A percentile compares a stretch with the other conserved stretches of the same genome.
These are phyloP conservation scores for Aspergillus proliferans DNA, from an alignment of 2,329 filamentous ascomycete genomes.

Conservation along the genomic window DNA sequence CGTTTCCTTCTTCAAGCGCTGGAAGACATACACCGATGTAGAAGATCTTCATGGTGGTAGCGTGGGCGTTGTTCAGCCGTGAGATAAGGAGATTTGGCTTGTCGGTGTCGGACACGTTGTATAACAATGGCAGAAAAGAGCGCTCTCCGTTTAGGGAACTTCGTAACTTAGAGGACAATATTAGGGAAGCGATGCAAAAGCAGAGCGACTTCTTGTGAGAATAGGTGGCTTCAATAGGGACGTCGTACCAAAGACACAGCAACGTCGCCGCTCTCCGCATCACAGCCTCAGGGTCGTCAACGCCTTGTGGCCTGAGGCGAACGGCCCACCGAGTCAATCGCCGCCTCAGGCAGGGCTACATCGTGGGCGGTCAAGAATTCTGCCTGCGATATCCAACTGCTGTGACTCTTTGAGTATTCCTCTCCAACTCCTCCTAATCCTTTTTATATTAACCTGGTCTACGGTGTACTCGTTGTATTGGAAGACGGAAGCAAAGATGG, in stretches of 20 bases:
- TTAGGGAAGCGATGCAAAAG: not conserved
- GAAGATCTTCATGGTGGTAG: conserved; percentile 69
- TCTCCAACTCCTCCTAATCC: not conserved
- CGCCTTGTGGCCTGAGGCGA: not conserved
- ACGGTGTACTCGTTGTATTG: too few relatives aligned
- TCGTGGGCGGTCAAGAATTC: not conserved
- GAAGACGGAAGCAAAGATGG: not conserved
- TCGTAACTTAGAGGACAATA: not conserved
- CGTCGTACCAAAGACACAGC: not conserved
- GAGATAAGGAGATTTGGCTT: not conserved
- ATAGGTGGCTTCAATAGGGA: not conserved
- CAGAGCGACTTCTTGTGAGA: not conserved
- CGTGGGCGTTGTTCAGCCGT: not conserved
- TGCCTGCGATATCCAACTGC: not conserved
- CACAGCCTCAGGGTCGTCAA: not conserved
- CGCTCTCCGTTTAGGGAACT: not conserved
- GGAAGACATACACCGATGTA: conserved; percentile 69
- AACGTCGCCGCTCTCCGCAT: not conserved
- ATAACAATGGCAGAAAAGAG: not conserved
- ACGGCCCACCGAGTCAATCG: not conserved
- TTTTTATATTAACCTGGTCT: not conserved
- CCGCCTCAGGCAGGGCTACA: not conserved
- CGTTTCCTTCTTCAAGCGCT: not conserved
- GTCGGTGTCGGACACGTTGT: not conserved
- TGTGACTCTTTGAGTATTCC: not conserved